Base-by-base conservation (phyloP, 352 stramenopile species). In the Phytophthora sp. region DNA sequence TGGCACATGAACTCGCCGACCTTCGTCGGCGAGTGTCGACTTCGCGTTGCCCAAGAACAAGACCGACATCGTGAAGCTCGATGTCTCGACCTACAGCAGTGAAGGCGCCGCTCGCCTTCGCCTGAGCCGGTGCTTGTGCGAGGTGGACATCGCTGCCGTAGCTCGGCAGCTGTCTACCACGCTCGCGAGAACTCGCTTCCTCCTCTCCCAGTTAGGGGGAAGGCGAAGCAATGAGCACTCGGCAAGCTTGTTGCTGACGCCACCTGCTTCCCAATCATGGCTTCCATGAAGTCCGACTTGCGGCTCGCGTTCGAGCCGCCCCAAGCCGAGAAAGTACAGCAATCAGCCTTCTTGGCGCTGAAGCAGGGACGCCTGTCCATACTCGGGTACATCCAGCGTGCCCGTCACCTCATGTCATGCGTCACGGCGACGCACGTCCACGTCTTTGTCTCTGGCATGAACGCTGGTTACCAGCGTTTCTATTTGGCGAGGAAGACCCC, bases 321-420 rank as follows among this genome's bases (percentile, higher is more conserved):
- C 7, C 12, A 68, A 42, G 47, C 68, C 20, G 51, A 63, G 18
- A 39, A 2, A 1, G 1, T 39, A 0, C 39, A 62, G 20, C 36
- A 51, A 0, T 54, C 54, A 0, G 35, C 52, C 7, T 66, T 61
- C 21, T n/a, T n/a, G n/a, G n/a, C n/a, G n/a, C n/a, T n/a, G n/a
- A n/a, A n/a, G n/a, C n/a, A n/a, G n/a, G n/a, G 63, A 27, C 18
- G 24, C 0, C 7, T 71, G 36, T 21, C 46, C 20, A 60, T 71
- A 56, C 47, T 49, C 38, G 47, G 61, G 24, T 72, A 60, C 47
- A 66, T 66, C 18, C 52, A 63, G 23, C 51, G 49, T 44, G 29
- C 29, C n/a, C 29, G 29, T 33, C 29, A 33, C 29, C 29, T 33
- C 15, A 50, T 62, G 1, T 56, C 54, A 0, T 47, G 62, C 20